Base-by-base conservation (phyloP, 2,329 filamentous ascomycete genomes). In the Phialocephala subalpina region DNA sequence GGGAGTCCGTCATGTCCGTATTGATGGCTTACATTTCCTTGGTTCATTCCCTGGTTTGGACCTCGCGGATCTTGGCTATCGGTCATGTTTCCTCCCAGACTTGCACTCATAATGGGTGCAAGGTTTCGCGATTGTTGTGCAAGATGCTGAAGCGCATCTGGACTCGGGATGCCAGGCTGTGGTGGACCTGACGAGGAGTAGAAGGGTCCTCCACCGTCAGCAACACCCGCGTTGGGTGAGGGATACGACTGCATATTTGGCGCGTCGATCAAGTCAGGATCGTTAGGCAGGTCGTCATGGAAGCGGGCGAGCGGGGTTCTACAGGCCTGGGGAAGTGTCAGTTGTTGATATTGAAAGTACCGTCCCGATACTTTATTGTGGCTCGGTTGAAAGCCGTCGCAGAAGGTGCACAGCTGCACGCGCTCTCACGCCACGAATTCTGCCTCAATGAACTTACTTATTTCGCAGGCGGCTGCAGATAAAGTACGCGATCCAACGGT, bases 51-150 rank as follows among this genome's bases (percentile, higher is more conserved):
- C 76, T 69, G 74, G 62, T 60, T 58, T 63, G 73, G 73, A 11
- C 38, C 58, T 49, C 65, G 66, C 11, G 60, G 74, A 70, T 80
- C 80, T 53, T 79, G 79, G 42, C 59, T 66, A 27, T 76, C 81
- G 73, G 45, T 75, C 78, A 75, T 79, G 77, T 60, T 72, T 75
- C 47, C 79, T 72, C 52, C 77, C 71, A 70, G 79, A n/a, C 67
- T 64, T 11, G 66, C 77, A 56, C 76, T 78, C 59, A 83, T 80
- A 59, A 79, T 80, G 42, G 81, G 78, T 25, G 78, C 78, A n/a
- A 81, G 76, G 70, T 80, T 79, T 40, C 81, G 81, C 67, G 81
- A 81, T 47, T 83, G 73, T 69, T 83, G 82, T 12, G 81, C 82
- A 18, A 79, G 79, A 49, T 83, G 76, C 64, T 78, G 76, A 18